These are phyloP conservation scores for Limnomonas spitsbergensis DNA, from an alignment of 139 green algal species.

Conservation along the genomic window DNA sequence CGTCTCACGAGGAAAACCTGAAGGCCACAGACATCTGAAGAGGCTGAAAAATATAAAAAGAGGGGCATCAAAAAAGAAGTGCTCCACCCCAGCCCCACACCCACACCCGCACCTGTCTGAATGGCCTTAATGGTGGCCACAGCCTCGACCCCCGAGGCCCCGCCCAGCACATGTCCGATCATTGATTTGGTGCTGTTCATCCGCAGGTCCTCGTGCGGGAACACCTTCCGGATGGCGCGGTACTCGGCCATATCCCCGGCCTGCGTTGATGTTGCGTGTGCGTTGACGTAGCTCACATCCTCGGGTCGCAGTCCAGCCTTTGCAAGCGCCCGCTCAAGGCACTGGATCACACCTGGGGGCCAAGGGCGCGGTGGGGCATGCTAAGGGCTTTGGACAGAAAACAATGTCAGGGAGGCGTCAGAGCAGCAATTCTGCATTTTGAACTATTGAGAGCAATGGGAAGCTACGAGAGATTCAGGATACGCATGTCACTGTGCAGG, in stretches of 20 bases:
- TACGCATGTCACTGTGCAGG: no score
- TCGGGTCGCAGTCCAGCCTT: constrained; percentile 44
- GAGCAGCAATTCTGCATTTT: no score
- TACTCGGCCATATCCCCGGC: constrained; percentile 84
- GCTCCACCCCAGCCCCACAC: no score
- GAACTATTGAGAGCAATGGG: no score
- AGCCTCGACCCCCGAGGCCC: constrained; percentile 91
- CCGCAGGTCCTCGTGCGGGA: constrained; percentile 53
- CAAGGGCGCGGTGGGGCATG: constrained; percentile 71
- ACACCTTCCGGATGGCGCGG: constrained; percentile 63
- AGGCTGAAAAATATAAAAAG: no score
- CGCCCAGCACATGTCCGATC: constrained; percentile 96
- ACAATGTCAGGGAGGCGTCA: no score
- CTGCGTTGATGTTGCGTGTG: constrained; percentile 89
- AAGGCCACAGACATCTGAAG: no score
- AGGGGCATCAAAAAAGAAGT: no score
- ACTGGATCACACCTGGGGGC: constrained; percentile 89
- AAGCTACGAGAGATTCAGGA: no score
- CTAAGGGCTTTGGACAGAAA: background rate
- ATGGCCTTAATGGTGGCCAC: constrained; percentile 81
- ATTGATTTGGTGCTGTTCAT: constrained; percentile 99
- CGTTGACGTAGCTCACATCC: constrained; percentile 96
- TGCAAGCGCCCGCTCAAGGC: constrained; percentile 86
- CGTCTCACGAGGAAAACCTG: no score
- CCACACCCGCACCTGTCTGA: constrained; percentile 65